phyloP scores from a whole-genome alignment of 139 green algal genomes.

The Astrephomene gubernaculifera region DNA sequence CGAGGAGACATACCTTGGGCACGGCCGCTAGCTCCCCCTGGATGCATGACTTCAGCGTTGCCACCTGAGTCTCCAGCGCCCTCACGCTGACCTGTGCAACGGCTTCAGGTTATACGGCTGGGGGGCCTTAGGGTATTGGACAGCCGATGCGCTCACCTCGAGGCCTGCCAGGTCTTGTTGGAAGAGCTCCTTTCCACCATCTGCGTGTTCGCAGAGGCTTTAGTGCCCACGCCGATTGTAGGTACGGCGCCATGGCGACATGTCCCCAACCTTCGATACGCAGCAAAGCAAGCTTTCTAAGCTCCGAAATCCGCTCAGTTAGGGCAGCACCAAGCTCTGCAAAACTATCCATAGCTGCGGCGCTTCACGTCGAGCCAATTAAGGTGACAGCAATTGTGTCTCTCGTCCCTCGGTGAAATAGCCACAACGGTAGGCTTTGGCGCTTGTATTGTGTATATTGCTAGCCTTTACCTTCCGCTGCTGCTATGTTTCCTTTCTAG shows the following conservation, averaged over 20 bases:
- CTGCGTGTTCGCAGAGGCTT: not conserved
- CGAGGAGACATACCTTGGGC: constrained; percentile 50
- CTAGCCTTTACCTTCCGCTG: too few relatives aligned
- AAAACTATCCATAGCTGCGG: constrained; percentile 10
- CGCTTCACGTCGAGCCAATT: too few relatives aligned
- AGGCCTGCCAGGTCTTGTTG: not conserved
- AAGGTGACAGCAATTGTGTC: too few relatives aligned
- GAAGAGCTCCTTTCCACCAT: constrained; percentile 9
- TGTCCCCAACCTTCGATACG: constrained; percentile 39
- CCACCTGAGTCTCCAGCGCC: constrained; percentile 52
- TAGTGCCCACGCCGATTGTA: too few relatives aligned
- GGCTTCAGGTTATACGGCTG: not conserved
- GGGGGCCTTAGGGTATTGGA: not conserved
- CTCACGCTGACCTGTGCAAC: constrained; percentile 50
- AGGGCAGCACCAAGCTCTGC: not conserved
- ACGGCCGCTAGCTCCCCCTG: constrained; percentile 44
- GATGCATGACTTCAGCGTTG: constrained; percentile 42
- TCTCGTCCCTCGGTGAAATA: too few relatives aligned
- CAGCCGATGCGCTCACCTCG: not conserved
- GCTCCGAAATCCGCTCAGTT: constrained; percentile 20
- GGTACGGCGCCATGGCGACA: too few relatives aligned
- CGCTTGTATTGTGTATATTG: too few relatives aligned
- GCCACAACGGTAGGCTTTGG: too few relatives aligned
- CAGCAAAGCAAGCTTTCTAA: constrained; percentile 19
- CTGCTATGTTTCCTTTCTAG: too few relatives aligned